Conservation (phyloP, 306 rosid species). For the Vicia faba region DNA sequence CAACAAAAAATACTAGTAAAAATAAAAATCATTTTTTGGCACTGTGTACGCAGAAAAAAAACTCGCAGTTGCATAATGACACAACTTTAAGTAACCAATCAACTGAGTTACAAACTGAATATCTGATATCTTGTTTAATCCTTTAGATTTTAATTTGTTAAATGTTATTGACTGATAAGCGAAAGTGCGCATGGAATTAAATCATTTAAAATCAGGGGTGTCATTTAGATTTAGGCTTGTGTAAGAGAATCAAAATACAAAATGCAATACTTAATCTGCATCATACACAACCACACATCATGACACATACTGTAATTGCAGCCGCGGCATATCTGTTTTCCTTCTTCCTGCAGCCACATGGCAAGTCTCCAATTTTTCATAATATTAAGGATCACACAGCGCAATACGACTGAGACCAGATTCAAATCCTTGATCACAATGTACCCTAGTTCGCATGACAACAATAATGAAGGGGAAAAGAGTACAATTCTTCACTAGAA, state of each 20-base stretch:
- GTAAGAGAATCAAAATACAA: background rate
- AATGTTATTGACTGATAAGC: background rate
- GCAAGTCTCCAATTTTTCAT: background rate
- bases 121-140: background rate
- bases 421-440: background rate
- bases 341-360: background rate
- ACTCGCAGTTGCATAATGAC: background rate
- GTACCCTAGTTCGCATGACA: background rate
- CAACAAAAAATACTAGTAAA: background rate
- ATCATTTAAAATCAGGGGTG: background rate
- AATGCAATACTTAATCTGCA: background rate
- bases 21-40: background rate
- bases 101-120: background rate
- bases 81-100: background rate
- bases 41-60: background rate
- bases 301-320: background rate
- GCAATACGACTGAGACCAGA: background rate
- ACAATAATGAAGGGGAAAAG: background rate
- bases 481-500: background rate
- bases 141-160: constrained; percentile 5
- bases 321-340: background rate
- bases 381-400: background rate
- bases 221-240: constrained; percentile 3
- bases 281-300: background rate
- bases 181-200: background rate